Conservation (phyloP, 2,329 filamentous ascomycete genomes). For the Curvularia verruculosa region DNA sequence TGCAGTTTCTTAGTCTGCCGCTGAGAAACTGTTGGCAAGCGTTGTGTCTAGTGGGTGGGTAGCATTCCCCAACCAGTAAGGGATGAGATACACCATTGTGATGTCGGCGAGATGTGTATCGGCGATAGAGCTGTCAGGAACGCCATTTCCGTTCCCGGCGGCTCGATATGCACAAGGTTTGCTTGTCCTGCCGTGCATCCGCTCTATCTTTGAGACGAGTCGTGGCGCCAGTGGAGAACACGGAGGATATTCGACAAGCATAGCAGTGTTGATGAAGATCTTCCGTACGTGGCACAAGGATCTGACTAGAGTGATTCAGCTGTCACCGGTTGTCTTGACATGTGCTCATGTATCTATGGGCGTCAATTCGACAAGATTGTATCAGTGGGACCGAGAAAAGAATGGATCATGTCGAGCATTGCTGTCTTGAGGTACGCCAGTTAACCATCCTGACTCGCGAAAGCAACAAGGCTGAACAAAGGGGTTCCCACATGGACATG, state of each 20-base stretch:
- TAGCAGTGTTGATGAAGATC: neutral
- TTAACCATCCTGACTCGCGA: conserved; percentile 3
- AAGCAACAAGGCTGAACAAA: conserved; percentile 4
- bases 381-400: neutral
- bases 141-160: neutral
- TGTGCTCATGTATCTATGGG: neutral
- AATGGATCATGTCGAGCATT: neutral
- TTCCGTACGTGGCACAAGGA: conserved; percentile 6
- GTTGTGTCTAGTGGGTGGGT: neutral
- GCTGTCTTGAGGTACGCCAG: neutral
- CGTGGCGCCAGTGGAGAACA: conserved; percentile 12
- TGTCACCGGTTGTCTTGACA: neutral
- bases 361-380: neutral
- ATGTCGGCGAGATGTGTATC: neutral
- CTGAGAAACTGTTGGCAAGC: conserved; percentile 5
- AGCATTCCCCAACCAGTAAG: neutral
- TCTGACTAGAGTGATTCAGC: neutral
- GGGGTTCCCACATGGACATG: neutral
- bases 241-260: conserved; percentile 6
- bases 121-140: neutral
- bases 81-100: neutral
- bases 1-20: conserved; percentile 4
- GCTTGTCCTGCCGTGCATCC: neutral
- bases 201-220: neutral
- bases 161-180: neutral